Base-by-base conservation (phyloP, 805 yeast species). In the Yarrowia osloensis region DNA sequence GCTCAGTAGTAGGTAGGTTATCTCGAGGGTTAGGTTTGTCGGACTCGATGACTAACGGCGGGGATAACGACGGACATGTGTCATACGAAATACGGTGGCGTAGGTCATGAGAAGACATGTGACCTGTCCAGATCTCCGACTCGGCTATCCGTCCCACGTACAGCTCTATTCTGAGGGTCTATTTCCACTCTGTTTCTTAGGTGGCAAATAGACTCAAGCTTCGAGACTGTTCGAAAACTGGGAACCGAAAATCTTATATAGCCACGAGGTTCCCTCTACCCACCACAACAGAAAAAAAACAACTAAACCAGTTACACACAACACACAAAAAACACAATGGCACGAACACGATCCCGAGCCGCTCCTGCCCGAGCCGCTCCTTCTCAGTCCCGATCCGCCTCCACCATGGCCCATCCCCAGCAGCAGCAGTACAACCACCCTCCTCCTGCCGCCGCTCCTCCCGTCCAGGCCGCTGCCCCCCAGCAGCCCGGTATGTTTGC, bases 401-500 rank as follows among this genome's bases (percentile, higher is more conserved):
- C 88, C 71, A 87, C 67, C 40, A 59, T 69, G 85, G 87, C 47
- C 83, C 85, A 65, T 72, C 78, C 44, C 77, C 77, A 47, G 71
- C 83, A 37, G 77, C 83, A 66, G 78, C 81, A 57, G 80, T 87
- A 68, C 84, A 84, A 85, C 66, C 76, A 77, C 29, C 77, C 78
- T 42, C 74, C 77, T 46, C 82, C 82, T 35, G 76, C 82, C 31
- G 79, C 85, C 61, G 80, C 81, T 57, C 82, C 88, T 57, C 85
- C 85, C 69, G 78, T 79, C 68, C 82, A 71, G 28, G 84, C n/a
- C n/a, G n/a, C 75, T 47, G 78, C 74, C 67, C 77, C 71, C 59
- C 77, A 73, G 69, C 77, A 76, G 73, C 98, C 98, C 57, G 98
- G 98, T 74, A 74, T 94, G 77, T 93, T 94, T 74, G 90, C 94